A percentile compares a stretch with the other conserved stretches of the same genome.
Evolutionary conservation across 2,329 filamentous ascomycete species (phyloP).

Genomic region (Claviceps paspali): DNA sequence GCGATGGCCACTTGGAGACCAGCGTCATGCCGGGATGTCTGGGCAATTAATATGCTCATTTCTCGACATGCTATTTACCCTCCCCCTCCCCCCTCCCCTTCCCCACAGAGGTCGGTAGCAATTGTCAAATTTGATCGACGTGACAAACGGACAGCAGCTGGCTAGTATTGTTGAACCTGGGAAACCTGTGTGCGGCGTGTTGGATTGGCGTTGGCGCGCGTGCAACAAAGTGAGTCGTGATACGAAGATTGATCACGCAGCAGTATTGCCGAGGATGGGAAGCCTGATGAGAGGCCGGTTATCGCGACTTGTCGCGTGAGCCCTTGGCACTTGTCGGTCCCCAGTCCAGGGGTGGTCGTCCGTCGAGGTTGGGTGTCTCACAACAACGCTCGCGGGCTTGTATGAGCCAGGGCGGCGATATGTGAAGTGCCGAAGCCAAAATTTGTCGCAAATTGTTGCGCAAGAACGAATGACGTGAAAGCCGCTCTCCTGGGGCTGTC

Average conservation of each 20-base stretch:
- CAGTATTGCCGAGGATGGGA: neutral
- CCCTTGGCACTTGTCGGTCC: neutral
- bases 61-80: too few relatives aligned
- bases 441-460: neutral
- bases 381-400: neutral
- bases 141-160: too few relatives aligned
- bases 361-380: neutral
- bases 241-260: neutral
- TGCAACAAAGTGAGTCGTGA: neutral
- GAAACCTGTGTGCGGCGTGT: too few relatives aligned
- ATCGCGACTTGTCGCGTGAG: neutral
- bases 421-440: neutral
- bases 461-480: too few relatives aligned
- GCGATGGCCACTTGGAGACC: too few relatives aligned
- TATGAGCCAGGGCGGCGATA: neutral
- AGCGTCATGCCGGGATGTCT: neutral
- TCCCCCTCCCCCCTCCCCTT: too few relatives aligned
- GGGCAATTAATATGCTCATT: too few relatives aligned
- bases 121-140: too few relatives aligned
- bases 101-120: too few relatives aligned
- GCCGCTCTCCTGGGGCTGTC: too few relatives aligned
- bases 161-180: too few relatives aligned
- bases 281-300: neutral
- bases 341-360: too few relatives aligned
- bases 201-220: neutral